phyloP scores from a whole-genome alignment of 2,329 filamentous ascomycete genomes.

The Hypoxylon sp. region DNA sequence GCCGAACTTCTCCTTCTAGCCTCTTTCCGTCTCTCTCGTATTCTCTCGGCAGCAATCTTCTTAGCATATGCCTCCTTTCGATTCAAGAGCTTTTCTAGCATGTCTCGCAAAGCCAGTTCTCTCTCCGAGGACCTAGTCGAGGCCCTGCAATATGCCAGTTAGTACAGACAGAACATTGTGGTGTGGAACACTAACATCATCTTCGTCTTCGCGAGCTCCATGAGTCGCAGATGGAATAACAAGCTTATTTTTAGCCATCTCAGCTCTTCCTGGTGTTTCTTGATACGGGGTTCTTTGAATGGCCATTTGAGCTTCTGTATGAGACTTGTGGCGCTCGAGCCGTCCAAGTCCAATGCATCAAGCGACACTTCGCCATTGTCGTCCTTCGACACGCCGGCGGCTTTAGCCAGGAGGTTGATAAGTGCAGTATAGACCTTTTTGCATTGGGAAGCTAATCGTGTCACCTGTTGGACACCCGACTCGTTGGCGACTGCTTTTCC shows the following conservation, averaged over 20 bases:
- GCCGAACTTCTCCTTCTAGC: background rate
- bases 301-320: slow-evolving; percentile 24
- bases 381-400: slow-evolving; percentile 5
- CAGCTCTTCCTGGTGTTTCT: slow-evolving; percentile 18
- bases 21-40: slow-evolving; percentile 1
- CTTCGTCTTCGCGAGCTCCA: slow-evolving; percentile 23
- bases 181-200: slow-evolving; percentile 10
- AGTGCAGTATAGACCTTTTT: slow-evolving; percentile 17
- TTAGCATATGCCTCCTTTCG: slow-evolving; percentile 5
- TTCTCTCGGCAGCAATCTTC: slow-evolving; percentile 3
- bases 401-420: slow-evolving; percentile 16
- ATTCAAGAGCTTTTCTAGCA: slow-evolving; percentile 5
- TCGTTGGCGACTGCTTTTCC: slow-evolving; percentile 17
- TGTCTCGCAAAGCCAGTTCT: slow-evolving; percentile 9
- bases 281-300: slow-evolving; percentile 24
- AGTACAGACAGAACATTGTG: background rate
- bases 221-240: slow-evolving; percentile 15
- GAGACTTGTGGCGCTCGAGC: slow-evolving; percentile 3
- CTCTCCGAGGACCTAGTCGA: slow-evolving; percentile 6
- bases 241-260: slow-evolving; percentile 27
- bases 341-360: slow-evolving; percentile 12
- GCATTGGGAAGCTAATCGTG: slow-evolving; percentile 21
- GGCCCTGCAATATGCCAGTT: slow-evolving; percentile 1
- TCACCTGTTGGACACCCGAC: slow-evolving; percentile 14
- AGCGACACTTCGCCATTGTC: slow-evolving; percentile 9